Evolutionary conservation across 2,329 filamentous ascomycete species (phyloP), one percentile per base, ranked within the genome.

Genomic region (Catunica adiposa): DNA sequence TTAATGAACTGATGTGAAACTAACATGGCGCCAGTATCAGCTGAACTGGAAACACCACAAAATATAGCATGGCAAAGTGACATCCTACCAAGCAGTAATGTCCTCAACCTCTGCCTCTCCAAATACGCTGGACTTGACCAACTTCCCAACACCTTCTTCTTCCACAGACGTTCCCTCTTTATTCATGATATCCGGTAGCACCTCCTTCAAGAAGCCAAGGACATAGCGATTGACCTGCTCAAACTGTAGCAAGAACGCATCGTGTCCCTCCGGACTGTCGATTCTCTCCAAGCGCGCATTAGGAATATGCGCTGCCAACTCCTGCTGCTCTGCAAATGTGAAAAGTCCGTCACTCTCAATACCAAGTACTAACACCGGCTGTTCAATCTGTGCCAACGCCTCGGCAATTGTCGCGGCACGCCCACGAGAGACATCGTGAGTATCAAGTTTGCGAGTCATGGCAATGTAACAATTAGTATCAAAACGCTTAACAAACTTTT

Each of bases 391-490:
- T 0, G 78, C 79, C 3, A 98, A 74, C 0, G 90, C 90, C 58
- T 87, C 80, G 25, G 78, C 76, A 31, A 94, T 81, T 25, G 77
- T 73, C 42, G 70, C 62, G n/a, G 80, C 71, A 3, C 90, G 83
- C 65, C 83, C 79, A 44, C 89, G 80, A 14, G 89, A 94, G 25
- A 98, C 81, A 66, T 98, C 92, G 68, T 98, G 92, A 0, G 92
- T 97, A 66, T 98, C 92, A 15, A 98, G 79, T 69, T 98, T 98
- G 64, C 92, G 84, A 3, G 92, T 97, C 69, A 98, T 96, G 62
- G 92, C 89, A 62, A 98, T 97, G 71, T 98, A 98, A 71, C 92
- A 98, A 68, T 98, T 98, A 64, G 89, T 87, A 68, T 98, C 92
- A 67, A 97, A 98, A 8, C 92, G 85, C 68, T 86, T 89, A 63